A percentile compares a stretch with the other conserved stretches of the same genome.
These are phyloP conservation scores for Centella asiatica DNA, from an alignment of 129 eudicot species.

Conservation along the genomic window DNA sequence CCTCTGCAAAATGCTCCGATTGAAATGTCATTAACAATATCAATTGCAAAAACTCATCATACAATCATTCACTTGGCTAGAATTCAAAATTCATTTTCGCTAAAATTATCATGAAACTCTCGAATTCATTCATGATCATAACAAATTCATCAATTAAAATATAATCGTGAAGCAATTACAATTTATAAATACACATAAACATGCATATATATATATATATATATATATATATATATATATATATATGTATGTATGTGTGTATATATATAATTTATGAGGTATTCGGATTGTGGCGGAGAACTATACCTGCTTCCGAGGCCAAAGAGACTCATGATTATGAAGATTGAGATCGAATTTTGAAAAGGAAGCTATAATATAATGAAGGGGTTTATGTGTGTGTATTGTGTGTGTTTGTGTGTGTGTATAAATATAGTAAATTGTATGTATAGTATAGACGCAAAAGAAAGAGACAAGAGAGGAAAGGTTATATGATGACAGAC, in stretches of 20 bases:
- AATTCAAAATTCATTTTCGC: too few relatives aligned
- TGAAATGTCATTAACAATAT: not conserved
- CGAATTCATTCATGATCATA: not conserved
- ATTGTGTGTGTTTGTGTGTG: too few relatives aligned
- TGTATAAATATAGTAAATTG: too few relatives aligned
- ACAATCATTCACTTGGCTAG: too few relatives aligned
- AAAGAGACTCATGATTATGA: slow-evolving; percentile 46
- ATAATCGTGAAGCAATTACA: not conserved
- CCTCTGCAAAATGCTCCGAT: too few relatives aligned
- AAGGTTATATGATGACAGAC: slow-evolving; percentile 12
- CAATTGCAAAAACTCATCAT: too few relatives aligned
- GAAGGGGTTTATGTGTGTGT: too few relatives aligned
- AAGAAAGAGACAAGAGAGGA: not conserved
- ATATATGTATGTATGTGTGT: not conserved
- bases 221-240: not conserved
- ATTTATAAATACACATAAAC: slow-evolving; percentile 11
- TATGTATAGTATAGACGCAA: not conserved
- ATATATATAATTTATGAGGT: too few relatives aligned
- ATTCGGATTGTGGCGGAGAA: too few relatives aligned
- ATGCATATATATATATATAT: not conserved
- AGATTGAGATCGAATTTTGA: not conserved
- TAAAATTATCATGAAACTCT: too few relatives aligned
- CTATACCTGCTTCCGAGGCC: slow-evolving; percentile 54
- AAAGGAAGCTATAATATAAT: not conserved
- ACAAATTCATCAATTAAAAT: not conserved